Conservation (phyloP, 345 rosid genomes). For the Hibiscus trionum region DNA sequence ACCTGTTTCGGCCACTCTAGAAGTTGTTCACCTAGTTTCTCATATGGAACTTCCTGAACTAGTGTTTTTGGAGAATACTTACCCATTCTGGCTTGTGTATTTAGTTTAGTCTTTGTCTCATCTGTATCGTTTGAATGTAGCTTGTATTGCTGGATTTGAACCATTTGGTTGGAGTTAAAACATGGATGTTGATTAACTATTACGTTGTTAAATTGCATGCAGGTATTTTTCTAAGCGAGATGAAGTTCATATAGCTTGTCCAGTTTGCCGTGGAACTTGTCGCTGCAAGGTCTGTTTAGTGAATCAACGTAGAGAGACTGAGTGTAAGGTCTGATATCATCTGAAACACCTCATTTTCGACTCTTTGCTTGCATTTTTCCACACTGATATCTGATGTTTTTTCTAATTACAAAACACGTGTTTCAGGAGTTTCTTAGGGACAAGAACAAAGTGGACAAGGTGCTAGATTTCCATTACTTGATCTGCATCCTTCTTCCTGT, state of each 20-base stretch:
- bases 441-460: conserved; percentile 54
- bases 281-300: conserved; percentile 68
- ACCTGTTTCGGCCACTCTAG: background rate
- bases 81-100: background rate
- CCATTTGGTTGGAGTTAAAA: conserved; percentile 3
- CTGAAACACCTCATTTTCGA: conserved; percentile 15
- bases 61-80: background rate
- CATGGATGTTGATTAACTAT: background rate
- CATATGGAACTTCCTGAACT: background rate
- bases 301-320: conserved; percentile 43
- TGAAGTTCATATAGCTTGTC: conserved; percentile 74
- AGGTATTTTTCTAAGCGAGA: conserved; percentile 60
- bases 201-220: conserved; percentile 20
- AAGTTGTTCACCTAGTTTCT: background rate
- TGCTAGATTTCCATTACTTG: conserved; percentile 69
- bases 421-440: conserved; percentile 52
- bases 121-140: background rate
- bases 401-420: conserved; percentile 13
- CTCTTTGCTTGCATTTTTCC: conserved; percentile 10
- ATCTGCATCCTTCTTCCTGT: conserved; percentile 92
- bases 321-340: conserved; percentile 75
- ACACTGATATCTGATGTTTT: conserved; percentile 5
- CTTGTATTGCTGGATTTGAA: background rate
- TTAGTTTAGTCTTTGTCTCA: background rate
- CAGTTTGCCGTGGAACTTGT: conserved; percentile 79